Base-by-base conservation (phyloP, 2,329 filamentous ascomycete genomes). In the Cladosporium austrohemisphaericum region DNA sequence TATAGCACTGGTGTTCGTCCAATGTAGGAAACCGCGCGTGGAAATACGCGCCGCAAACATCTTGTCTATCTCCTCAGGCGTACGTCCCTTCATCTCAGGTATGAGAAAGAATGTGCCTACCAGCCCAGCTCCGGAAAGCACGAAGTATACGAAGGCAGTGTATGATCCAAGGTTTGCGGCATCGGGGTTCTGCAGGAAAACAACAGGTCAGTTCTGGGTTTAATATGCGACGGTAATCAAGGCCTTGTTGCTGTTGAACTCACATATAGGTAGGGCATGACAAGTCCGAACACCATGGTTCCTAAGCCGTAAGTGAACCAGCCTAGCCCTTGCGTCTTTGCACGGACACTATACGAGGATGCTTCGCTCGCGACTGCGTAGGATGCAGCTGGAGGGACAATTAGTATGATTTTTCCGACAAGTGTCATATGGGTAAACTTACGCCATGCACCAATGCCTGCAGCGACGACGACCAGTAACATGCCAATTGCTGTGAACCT, bases 61-160 rank as follows among this genome's bases (percentile, higher is more conserved):
- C 52, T 57, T 44, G 59, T 80, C 76, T 50, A 80, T 74, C 55
- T 79, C 75, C 29, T 65, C 65, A 1, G 71, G 64, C 1, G 62
- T 73, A 18, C 74, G 61, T 3, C 73, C 73, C 61, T 74, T 75
- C 66, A 78, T 79, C 58, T 82, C 78, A 0, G 79, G 78, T 0
- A 81, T 63, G 29, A 67, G 65, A 9, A 70, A 62, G 64, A 68
- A 81, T 0, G 71, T 69, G 0, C 71, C 37, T 1, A 64, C 49
- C 2, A 69, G 60, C 16, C 67, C 65, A 0, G 70, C 2, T 1
- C 67, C 5, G 52, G 65, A 68, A 16, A 67, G 53, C 0, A 55
- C 69, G 11, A 60, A 58, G 52, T 67, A 73, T 6, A 72, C 62
- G 50, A 73, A 73, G 1, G 68, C 71, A 0, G 67, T 68, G 52